Evolutionary conservation across 768 basidiomycete genomes (phyloP).

Genomic region (Leucosporidium creatinivorum): DNA sequence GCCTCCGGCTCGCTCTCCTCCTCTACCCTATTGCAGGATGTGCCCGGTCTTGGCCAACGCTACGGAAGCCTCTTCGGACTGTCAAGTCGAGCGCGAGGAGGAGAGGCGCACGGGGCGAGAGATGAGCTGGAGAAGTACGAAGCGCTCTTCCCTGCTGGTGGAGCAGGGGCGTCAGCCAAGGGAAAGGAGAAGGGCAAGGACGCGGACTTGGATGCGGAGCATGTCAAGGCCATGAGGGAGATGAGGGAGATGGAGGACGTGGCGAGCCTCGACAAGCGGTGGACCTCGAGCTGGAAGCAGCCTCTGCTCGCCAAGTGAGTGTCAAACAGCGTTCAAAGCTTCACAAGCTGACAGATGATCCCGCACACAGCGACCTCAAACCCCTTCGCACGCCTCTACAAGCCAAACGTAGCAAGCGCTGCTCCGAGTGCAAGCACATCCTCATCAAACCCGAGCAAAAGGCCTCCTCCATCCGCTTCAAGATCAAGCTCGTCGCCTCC

Average conservation of each 20-base stretch:
- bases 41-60: slow-evolving; percentile 35
- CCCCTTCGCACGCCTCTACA: slow-evolving; percentile 87
- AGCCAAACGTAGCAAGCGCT: slow-evolving; percentile 91
- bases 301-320: slow-evolving; percentile 60
- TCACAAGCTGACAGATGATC: not conserved
- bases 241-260: slow-evolving; percentile 49
- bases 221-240: slow-evolving; percentile 62
- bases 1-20: slow-evolving; percentile 62
- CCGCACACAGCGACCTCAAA: slow-evolving; percentile 59
- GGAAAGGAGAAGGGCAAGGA: slow-evolving; percentile 9
- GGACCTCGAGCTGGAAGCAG: slow-evolving; percentile 69
- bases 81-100: slow-evolving; percentile 9
- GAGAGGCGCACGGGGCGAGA: slow-evolving; percentile 26
- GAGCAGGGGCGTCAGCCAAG: not conserved
- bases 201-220: slow-evolving; percentile 46
- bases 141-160: slow-evolving; percentile 5
- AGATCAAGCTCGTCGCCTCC: slow-evolving; percentile 93
- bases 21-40: slow-evolving; percentile 78
- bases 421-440: slow-evolving; percentile 87
- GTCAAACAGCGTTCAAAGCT: no score
- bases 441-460: slow-evolving; percentile 98
- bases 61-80: slow-evolving; percentile 32
- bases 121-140: slow-evolving; percentile 39
- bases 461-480: slow-evolving; percentile 84
- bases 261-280: slow-evolving; percentile 67